phyloP scores from a whole-genome alignment of 2,329 filamentous ascomycete species.

The Periglandula ipomoeae region DNA sequence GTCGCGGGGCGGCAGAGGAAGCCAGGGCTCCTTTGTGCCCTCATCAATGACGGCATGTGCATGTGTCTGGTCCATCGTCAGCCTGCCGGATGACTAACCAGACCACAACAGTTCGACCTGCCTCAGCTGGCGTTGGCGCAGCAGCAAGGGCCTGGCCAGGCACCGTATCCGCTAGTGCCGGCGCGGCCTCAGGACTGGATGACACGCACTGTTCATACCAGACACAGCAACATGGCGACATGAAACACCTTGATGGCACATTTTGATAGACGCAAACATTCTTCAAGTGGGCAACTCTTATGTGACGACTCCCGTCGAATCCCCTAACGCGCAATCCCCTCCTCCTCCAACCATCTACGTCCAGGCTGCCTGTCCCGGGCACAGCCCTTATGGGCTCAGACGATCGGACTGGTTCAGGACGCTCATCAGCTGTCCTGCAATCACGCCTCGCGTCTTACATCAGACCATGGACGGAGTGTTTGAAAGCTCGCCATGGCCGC shows the following conservation, averaged over 20 bases:
- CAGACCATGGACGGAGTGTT: slow-evolving; percentile 18
- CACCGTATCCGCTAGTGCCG: no score
- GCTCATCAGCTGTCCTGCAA: neutral
- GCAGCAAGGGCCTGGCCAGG: no score
- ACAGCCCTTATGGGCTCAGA: neutral
- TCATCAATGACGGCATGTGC: no score
- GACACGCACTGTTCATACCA: no score
- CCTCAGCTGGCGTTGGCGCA: no score
- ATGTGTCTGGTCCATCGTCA: no score
- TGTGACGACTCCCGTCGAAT: neutral
- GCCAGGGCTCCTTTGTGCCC: no score
- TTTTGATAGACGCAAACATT: neutral
- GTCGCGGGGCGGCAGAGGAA: no score
- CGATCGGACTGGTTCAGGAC: neutral
- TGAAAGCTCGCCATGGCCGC: slow-evolving; percentile 16
- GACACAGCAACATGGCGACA: neutral
- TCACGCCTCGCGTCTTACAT: neutral
- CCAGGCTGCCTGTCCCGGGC: neutral
- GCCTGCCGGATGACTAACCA: no score
- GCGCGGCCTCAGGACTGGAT: no score
- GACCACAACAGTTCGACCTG: no score
- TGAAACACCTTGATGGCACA: slow-evolving; percentile 21
- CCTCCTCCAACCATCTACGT: slow-evolving; percentile 6
- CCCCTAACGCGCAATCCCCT: neutral
- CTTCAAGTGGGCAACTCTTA: neutral